phyloP scores from a whole-genome alignment of 495 filamentous ascomycete species.

The Melanomma pulvis-pyrius region DNA sequence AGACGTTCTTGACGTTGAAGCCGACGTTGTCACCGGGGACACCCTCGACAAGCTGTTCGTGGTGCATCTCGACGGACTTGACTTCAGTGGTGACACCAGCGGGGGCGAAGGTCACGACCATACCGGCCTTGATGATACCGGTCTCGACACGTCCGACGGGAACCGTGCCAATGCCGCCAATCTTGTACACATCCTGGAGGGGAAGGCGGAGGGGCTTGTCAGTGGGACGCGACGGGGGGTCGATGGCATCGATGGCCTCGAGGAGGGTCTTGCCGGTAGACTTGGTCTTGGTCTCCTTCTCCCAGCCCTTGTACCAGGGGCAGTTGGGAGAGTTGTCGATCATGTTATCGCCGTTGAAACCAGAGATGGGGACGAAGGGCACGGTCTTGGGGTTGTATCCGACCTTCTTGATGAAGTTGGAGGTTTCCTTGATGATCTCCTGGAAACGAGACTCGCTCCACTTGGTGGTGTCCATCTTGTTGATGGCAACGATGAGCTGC shows the following conservation, averaged over 20 bases:
- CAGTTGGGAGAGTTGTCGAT: conserved; percentile 88
- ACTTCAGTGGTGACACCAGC: conserved; percentile 99
- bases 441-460: conserved; percentile 96
- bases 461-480: conserved; percentile 99
- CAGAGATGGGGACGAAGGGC: conserved; percentile 99
- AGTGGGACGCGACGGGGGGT: conserved; percentile 87
- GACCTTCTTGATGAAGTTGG: conserved; percentile 99
- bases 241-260: conserved; percentile 97
- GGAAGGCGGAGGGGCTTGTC: conserved; percentile 99
- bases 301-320: conserved; percentile 99
- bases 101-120: conserved; percentile 96
- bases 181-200: conserved; percentile 99
- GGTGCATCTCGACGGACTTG: conserved; percentile 99
- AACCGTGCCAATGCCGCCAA: conserved; percentile 99
- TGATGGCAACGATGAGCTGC: conserved; percentile 99
- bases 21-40: conserved; percentile 98
- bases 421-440: conserved; percentile 99
- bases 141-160: conserved; percentile 99
- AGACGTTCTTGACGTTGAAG: conserved; percentile 99
- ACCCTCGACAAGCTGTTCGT: conserved; percentile 98
- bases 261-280: conserved; percentile 93
- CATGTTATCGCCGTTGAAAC: conserved; percentile 99
- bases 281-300: conserved; percentile 98
- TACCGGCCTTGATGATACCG: conserved; percentile 94
- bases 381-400: conserved; percentile 99